Evolutionary conservation across 106 monocot species (phyloP), one percentile per base, ranked within the genome.

Genomic region (Allium sativum): DNA sequence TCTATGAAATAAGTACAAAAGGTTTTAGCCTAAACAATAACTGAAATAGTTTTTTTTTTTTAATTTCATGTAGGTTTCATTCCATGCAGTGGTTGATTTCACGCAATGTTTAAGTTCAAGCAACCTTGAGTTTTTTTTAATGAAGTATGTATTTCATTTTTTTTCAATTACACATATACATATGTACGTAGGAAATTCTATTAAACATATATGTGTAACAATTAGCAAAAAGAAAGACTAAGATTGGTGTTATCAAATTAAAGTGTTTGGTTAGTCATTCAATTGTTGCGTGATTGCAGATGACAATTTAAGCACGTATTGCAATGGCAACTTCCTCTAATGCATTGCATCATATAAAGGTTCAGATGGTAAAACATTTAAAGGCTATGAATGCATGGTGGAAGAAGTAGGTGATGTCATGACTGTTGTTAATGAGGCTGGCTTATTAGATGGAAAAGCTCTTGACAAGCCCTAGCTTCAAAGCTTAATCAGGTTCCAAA

Each of bases 371-470:
- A 58, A 69, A 8, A 79, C 88, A 8, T 93, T 93, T 56, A 65
- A 50, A 48, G 88, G 88, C 18, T 88, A 88, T 73, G 82, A 80
- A 47, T 93, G 93, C 80, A 60, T 67, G 69, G 72, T 82, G 11
- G 70, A 67, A 18, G 88, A 88, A 66, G 93, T 88, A 45, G 84
- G 71, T 11, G 93, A 93, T 46, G 73, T 85, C 18, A 77, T 93
- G 56, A 47, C 84, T 9, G 18, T 88, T 0, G 84, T 85, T 18
- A 88, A 88, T 12, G 74, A 88, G 54, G 93, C 88, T 7, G 93
- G 88, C 7, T 21, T 93, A 52, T 63, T 93, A 0, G 93, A 88
- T 12, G 93, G 93, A 42, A 77, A 78, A 61, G 75, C 73, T 40
- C 68, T 88, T 50, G 82, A 88, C 76, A 87, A 80, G 70, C 90